These are phyloP conservation scores for Penicillium manginii DNA, from an alignment of 495 filamentous ascomycete species.

Conservation along the genomic window DNA sequence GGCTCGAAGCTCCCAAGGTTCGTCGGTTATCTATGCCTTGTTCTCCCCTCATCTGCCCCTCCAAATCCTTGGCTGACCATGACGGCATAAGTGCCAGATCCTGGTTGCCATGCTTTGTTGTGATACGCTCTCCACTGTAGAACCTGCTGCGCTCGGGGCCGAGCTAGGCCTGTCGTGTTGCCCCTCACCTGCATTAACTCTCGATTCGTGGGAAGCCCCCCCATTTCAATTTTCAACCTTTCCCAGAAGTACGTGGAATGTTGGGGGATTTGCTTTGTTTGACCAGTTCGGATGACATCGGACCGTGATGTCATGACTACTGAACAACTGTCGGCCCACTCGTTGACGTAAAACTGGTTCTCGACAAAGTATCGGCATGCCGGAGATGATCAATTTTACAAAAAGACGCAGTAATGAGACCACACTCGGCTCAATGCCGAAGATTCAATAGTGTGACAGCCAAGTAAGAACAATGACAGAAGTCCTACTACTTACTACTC, in stretches of 20 bases:
- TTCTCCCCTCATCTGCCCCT: constrained; percentile 6
- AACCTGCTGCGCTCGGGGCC: constrained; percentile 1
- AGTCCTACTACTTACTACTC: neutral
- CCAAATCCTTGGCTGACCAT: constrained; percentile 3
- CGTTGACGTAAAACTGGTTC: neutral
- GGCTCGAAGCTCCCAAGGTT: constrained; percentile 2
- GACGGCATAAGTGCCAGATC: constrained; percentile 4
- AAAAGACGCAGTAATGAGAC: neutral
- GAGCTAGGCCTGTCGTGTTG: neutral
- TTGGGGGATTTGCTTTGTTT: neutral
- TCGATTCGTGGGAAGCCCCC: neutral
- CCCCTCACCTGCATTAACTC: constrained; percentile 1
- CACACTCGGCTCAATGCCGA: neutral
- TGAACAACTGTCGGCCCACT: neutral
- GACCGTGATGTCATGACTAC: constrained; percentile 11
- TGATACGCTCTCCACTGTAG: constrained; percentile 4
- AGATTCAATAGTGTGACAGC: neutral
- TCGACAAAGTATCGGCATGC: neutral
- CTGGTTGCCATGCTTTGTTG: neutral
- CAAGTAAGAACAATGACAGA: neutral
- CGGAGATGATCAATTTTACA: neutral
- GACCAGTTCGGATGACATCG: neutral
- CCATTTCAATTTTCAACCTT: neutral
- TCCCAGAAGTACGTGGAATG: neutral
- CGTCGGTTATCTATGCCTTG: constrained; percentile 6